Base-by-base conservation (phyloP, 2,329 filamentous ascomycete species). In the Macrophomina phaseolina region DNA sequence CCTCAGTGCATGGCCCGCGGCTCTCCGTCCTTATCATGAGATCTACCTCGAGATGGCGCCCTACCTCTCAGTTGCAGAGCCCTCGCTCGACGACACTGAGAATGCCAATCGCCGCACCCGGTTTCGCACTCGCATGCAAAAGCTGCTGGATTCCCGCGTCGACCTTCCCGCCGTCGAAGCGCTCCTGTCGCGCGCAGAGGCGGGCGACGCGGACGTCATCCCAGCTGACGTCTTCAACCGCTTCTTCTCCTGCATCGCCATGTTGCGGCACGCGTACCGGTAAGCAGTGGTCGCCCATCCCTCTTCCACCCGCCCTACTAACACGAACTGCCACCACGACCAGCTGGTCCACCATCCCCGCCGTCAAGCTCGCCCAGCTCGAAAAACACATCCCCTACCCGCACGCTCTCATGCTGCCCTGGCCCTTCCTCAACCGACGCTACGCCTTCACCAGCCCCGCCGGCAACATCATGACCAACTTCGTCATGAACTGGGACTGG, bases 341-440 rank as follows among this genome's bases (percentile, higher is more conserved):
- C 42, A 45, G 42, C n/a, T 56, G 53, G 53, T 34, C 53, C 9
- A 56, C 53, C 11, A 56, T 56, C 53, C 53, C 53, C 2, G 53
- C 23, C 4, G 53, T 56, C 32, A 38, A 28, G 6, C 18, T 56
- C 9, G 53, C 36, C 9, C 53, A 56, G 7, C 4, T 4, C 1
- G 53, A 56, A 9, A 56, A 56, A 16, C 2, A 11, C 34, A 28
- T 56, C 9, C 16, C 11, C 9, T 42, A 42, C 12, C 53, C 53
- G 4, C 2, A 4, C 2, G 53, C 36, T 1, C 53, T 56, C 4
- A 16, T 11, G 0, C 16, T 42, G 12, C 53, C 53, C 0, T 56
- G 53, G 53, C 18, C 18, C 4, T 45, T 14, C 36, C 5, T 56
- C 5, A 18, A 23, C 11, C 18, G 18, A 4, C 53, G 23, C 36